Conservation (phyloP, 108 stramenopile species). For the Cylindrotheca closterium region DNA sequence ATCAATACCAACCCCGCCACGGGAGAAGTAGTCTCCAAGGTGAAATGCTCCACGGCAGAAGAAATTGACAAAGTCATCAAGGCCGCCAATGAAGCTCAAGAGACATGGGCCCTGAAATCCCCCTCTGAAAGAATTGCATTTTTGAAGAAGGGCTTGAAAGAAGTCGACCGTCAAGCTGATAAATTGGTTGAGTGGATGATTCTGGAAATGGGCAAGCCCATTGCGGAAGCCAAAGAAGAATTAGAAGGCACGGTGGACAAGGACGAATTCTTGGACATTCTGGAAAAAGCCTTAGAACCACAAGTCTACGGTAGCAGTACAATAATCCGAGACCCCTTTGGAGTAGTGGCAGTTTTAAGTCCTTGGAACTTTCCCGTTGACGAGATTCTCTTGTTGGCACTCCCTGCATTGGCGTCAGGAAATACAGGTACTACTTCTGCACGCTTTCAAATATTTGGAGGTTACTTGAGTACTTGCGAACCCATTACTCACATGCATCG, state of each 20-base stretch:
- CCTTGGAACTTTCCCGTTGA: slow-evolving; percentile 90
- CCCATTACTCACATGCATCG: background rate
- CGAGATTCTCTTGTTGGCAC: slow-evolving; percentile 81
- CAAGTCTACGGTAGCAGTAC: slow-evolving; percentile 35
- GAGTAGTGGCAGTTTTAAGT: slow-evolving; percentile 76
- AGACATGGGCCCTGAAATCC: slow-evolving; percentile 36
- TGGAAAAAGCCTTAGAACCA: slow-evolving; percentile 54
- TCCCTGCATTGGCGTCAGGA: slow-evolving; percentile 65
- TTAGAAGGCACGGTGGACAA: slow-evolving; percentile 55
- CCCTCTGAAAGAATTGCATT: slow-evolving; percentile 54
- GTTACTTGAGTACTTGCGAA: background rate
- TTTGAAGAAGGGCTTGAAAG: slow-evolving; percentile 44
- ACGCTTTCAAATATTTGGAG: background rate
- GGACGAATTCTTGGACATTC: slow-evolving; percentile 59
- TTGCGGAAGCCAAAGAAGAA: slow-evolving; percentile 72
- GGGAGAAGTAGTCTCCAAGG: slow-evolving; percentile 59
- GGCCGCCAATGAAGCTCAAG: slow-evolving; percentile 45
- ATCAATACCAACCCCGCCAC: slow-evolving; percentile 79
- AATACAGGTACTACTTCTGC: slow-evolving; percentile 37
- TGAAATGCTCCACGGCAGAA: slow-evolving; percentile 49
- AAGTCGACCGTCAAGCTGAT: slow-evolving; percentile 29
- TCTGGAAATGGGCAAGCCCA: slow-evolving; percentile 81
- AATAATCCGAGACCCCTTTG: slow-evolving; percentile 72
- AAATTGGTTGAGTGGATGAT: slow-evolving; percentile 31
- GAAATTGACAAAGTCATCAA: slow-evolving; percentile 47